Evolutionary conservation across 345 rosid genomes (phyloP), one percentile per base, ranked within the genome.

Genomic region (Hevea brasiliensis): DNA sequence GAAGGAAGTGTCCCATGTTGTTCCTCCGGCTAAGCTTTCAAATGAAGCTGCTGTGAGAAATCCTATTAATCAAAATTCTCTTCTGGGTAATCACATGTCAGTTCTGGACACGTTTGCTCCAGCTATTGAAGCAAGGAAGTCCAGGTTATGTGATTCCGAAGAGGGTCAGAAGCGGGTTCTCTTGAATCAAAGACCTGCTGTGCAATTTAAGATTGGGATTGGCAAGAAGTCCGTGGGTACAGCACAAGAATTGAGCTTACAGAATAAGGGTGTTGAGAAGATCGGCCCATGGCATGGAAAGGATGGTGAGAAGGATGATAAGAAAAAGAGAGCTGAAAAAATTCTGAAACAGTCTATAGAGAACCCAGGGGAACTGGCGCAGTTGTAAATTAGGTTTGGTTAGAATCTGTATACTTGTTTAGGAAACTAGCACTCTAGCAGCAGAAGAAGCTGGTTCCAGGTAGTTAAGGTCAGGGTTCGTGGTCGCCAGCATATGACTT

Each of bases 171-270:
- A 77, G 75, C 75, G 57, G 69, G 76, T 68, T 69, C 80, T 68
- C 77, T 56, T 57, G 26, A 74, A 78, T 74, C 81, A 80, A 77
- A 85, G 85, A 70, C 85, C 84, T 67, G 51, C 72, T 12, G 86
- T 94, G 61, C 81, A 81, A 65, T 92, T 94, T 78, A 89, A 86
- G 88, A 77, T 94, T 61, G 84, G 86, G 61, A 57, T 61, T 54
- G 77, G 75, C 68, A 90, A 82, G 79, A 89, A 84, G 72, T 58
- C 71, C 41, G 56, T 79, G 18, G 66, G 75, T 68, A 29, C 64
- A 53, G 72, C 85, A 57, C 76, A 65, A 41, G 61, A 74, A 74
- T 71, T 51, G 41, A 67, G 71, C 70, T 72, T 76, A 57, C 83
- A 73, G 72, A 81, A 75, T 41, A 77, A 75, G 58, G 77, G 76